Evolutionary conservation across 1,284 basidiomycete genomes (phyloP).

Genomic region (Lentinus polychrous): DNA sequence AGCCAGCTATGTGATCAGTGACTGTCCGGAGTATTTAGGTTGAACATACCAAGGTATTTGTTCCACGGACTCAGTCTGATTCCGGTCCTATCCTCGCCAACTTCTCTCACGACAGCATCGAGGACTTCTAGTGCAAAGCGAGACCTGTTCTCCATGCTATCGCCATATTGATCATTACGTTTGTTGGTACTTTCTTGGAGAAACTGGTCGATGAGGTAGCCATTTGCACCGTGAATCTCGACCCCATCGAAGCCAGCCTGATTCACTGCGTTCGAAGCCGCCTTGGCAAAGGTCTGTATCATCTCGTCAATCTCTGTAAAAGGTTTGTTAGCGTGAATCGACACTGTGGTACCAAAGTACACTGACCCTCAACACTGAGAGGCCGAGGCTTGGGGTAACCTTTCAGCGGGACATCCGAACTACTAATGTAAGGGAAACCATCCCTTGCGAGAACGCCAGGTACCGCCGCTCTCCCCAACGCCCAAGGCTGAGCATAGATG

Average conservation of each 20-base stretch:
- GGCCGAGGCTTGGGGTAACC: constrained; percentile 28
- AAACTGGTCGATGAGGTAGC: constrained; percentile 38
- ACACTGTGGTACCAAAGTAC: not conserved
- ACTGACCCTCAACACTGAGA: constrained; percentile 21
- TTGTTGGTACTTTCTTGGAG: constrained; percentile 39
- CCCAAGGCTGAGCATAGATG: constrained; percentile 44
- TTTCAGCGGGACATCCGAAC: constrained; percentile 36
- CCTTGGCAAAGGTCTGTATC: constrained; percentile 28
- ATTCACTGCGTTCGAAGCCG: constrained; percentile 35
- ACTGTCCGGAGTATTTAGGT: not conserved
- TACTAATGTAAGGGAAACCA: constrained; percentile 29
- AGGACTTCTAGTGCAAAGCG: constrained; percentile 45
- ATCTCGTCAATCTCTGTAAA: constrained; percentile 36
- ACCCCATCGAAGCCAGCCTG: constrained; percentile 42
- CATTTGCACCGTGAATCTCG: constrained; percentile 27
- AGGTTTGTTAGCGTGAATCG: not conserved
- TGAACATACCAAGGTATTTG: constrained; percentile 28
- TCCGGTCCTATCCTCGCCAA: constrained; percentile 35
- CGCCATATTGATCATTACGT: constrained; percentile 56
- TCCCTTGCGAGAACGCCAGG: constrained; percentile 22
- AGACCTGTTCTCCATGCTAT: constrained; percentile 45
- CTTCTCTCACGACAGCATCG: constrained; percentile 32
- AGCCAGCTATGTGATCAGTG: too few relatives aligned
- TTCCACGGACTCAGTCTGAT: constrained; percentile 52
- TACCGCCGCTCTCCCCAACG: constrained; percentile 33